A percentile compares a stretch with the other conserved stretches of the same genome.
Conservation (phyloP, 768 basidiomycete genomes). For the Leccinum uliginosum region DNA sequence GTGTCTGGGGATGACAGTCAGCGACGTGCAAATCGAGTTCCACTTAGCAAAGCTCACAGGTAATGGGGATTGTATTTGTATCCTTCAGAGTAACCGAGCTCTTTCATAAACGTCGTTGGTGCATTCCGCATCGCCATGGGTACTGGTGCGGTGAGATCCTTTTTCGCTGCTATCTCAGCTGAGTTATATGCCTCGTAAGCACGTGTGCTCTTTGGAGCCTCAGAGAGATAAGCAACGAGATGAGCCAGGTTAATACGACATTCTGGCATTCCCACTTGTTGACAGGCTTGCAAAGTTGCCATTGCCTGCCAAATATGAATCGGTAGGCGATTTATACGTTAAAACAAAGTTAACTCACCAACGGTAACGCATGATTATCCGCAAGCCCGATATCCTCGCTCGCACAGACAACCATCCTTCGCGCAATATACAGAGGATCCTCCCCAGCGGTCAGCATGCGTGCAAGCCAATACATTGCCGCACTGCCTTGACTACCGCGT, state of each 20-base stretch:
- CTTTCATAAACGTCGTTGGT: constrained; percentile 66
- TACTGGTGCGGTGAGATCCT: constrained; percentile 51
- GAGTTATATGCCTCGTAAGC: constrained; percentile 73
- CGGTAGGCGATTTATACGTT: constrained; percentile 12
- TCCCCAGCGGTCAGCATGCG: constrained; percentile 79
- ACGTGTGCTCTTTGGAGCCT: constrained; percentile 78
- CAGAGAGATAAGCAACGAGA: constrained; percentile 71
- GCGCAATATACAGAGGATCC: constrained; percentile 72
- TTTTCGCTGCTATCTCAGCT: constrained; percentile 59
- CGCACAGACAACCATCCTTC: constrained; percentile 74
- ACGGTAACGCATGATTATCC: constrained; percentile 69
- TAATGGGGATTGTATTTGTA: constrained; percentile 65
- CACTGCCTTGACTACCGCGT: constrained; percentile 69
- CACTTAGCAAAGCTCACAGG: constrained; percentile 31
- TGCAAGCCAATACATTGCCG: constrained; percentile 86
- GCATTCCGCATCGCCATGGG: constrained; percentile 76
- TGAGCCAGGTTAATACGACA: constrained; percentile 78
- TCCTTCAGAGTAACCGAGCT: constrained; percentile 60
- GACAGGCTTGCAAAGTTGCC: constrained; percentile 60
- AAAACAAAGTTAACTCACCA: constrained; percentile 39
- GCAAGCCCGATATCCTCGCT: constrained; percentile 86
- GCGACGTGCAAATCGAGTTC: neutral
- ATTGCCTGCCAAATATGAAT: constrained; percentile 44
- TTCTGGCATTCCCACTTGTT: constrained; percentile 75
- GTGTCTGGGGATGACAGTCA: constrained; percentile 39